Conservation (phyloP, 805 yeast species). For the Wickerhamiella sergipiensis region DNA sequence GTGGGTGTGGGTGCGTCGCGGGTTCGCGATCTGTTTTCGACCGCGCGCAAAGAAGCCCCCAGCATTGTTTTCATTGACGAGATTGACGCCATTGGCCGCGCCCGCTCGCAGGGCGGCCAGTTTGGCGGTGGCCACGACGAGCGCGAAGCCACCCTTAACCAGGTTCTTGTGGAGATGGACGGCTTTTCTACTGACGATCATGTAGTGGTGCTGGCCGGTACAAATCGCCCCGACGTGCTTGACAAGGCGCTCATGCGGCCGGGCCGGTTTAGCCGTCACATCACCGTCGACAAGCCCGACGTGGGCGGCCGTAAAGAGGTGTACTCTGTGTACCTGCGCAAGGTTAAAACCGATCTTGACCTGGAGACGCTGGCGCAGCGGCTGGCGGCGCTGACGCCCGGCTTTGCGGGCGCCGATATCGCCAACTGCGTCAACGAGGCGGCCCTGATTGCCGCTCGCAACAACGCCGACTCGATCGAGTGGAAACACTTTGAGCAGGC, state of each 20-base stretch:
- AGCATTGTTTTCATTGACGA: conserved; percentile 95
- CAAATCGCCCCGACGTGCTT: conserved; percentile 86
- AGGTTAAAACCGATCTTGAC: conserved; percentile 45
- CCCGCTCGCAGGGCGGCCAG: conserved; percentile 39
- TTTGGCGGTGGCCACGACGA: conserved; percentile 82
- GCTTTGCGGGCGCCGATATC: conserved; percentile 96
- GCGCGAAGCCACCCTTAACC: conserved; percentile 91
- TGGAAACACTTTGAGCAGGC: conserved; percentile 85
- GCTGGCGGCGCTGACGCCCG: conserved; percentile 92
- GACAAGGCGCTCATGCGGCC: conserved; percentile 93
- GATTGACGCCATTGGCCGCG: conserved; percentile 98
- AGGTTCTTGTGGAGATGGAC: conserved; percentile 95
- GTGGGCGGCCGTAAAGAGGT: conserved; percentile 90
- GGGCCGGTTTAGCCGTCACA: conserved; percentile 93
- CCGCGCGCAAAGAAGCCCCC: conserved; percentile 90
- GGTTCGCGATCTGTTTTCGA: conserved; percentile 86
- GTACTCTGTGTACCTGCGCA: conserved; percentile 70
- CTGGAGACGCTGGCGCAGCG: conserved; percentile 60
- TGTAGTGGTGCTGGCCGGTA: conserved; percentile 94
- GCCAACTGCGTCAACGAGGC: conserved; percentile 97
- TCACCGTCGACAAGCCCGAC: conserved; percentile 84
- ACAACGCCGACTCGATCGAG: conserved; percentile 53
- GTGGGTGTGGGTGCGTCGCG: conserved; percentile 99
- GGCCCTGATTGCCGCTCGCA: conserved; percentile 91
- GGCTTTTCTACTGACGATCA: conserved; percentile 87